Percentiles rank a stretch among this genome's conserved stretches.
Conservation (phyloP, 495 filamentous ascomycete genomes). For the Podospora pseudopauciseta region DNA sequence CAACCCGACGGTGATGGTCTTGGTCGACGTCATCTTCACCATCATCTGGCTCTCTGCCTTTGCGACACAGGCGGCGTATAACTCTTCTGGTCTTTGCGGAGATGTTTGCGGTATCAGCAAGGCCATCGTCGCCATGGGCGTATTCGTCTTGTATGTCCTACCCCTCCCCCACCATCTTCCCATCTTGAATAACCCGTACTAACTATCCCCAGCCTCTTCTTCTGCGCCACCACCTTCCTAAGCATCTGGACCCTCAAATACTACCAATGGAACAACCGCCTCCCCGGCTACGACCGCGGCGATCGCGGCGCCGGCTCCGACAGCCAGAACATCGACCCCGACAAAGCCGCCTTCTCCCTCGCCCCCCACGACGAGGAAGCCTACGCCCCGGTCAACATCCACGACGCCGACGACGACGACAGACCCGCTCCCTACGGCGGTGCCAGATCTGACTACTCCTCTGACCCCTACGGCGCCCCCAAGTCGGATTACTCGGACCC, state of each 20-base stretch:
- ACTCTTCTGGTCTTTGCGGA: conserved; percentile 47
- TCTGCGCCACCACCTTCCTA: conserved; percentile 64
- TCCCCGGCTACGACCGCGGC: conserved; percentile 61
- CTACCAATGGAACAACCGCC: conserved; percentile 70
- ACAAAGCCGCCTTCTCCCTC: conserved; percentile 56
- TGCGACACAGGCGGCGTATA: conserved; percentile 67
- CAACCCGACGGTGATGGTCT: conserved; percentile 76
- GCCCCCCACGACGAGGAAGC: conserved; percentile 54
- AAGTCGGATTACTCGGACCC: conserved; percentile 36
- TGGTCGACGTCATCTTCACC: conserved; percentile 66
- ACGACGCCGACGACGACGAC: conserved; percentile 39
- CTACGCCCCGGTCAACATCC: conserved; percentile 45
- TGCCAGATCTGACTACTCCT: conserved; percentile 23
- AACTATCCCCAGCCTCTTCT: conserved; percentile 59
- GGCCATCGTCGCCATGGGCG: conserved; percentile 70
- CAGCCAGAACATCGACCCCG: conserved; percentile 51
- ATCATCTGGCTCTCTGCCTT: conserved; percentile 85
- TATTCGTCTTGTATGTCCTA: conserved; percentile 71
- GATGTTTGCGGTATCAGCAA: conserved; percentile 68
- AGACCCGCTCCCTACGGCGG: conserved; percentile 14
- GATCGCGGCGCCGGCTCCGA: conserved; percentile 35
- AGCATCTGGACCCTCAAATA: conserved; percentile 75
- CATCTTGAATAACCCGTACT: not conserved
- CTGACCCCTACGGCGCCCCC: conserved; percentile 9
- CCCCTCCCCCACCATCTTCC: not conserved